Base-by-base conservation (phyloP, 2,329 filamentous ascomycete species). In the Apiospora hydei region DNA sequence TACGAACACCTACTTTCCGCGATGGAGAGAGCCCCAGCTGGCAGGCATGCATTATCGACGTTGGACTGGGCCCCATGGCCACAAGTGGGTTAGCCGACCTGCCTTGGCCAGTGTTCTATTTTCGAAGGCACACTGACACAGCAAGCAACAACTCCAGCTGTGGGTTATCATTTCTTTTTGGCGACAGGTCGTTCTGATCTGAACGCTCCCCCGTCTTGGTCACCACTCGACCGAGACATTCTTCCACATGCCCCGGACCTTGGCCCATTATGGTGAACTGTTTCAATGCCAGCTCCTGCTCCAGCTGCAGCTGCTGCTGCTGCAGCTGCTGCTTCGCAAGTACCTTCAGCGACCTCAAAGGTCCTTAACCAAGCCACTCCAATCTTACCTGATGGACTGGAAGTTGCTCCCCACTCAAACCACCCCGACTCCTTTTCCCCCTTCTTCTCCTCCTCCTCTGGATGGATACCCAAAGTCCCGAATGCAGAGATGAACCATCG, bases 201-300 rank as follows among this genome's bases (percentile, higher is more conserved):
- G 57, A 64, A 64, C 57, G 57, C 34, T 38, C 30, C 53, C 51
- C 57, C 57, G 57, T 64, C 57, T 64, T 38, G 57, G 34, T 64
- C 57, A 64, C 57, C 57, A 64, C 57, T 64, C 21, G 34, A 64
- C 18, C 57, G 21, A 64, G 57, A 64, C 57, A 64, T 64, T 64
- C n/a, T 64, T 41, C 57, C 57, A 64, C 57, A 64, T 64, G 57
- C 57, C 57, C 57, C 57, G 57, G 57, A 64, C 57, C 57, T 64
- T 64, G 57, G 57, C 57, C 34, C 57, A 64, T 38, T 21, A 38
- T 38, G 53, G 53, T 61, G 30, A 61, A 61, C 57, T 64, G 57
- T 64, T 64, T 64, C 57, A 64, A 64, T 64, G 34, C 57, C 51
- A 30, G 26, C 53, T 61, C 53, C 51, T 38, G 53, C 53, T 61